Evolutionary conservation across 1,284 basidiomycete species (phyloP).

Genomic region (Flammula alnicola): DNA sequence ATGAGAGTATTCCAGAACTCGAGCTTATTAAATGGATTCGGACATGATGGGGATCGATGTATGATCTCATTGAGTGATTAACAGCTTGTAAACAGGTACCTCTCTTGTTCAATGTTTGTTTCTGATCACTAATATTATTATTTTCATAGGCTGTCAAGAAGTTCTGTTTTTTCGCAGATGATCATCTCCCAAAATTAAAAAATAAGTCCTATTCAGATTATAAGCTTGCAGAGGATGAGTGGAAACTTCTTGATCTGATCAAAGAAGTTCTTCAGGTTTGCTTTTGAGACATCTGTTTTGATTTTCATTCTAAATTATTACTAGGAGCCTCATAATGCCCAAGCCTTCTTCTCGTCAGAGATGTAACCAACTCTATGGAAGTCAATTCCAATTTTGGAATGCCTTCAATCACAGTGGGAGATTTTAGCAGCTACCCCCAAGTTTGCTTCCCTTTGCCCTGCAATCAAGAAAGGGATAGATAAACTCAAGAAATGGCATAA

Average conservation of each 20-base stretch:
- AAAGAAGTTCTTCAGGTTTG: slow-evolving; percentile 27
- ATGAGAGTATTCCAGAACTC: slow-evolving; percentile 16
- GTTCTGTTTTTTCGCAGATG: slow-evolving; percentile 29
- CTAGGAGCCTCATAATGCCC: slow-evolving; percentile 21
- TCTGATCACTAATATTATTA: slow-evolving; percentile 2
- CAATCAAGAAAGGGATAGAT: slow-evolving; percentile 28
- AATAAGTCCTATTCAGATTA: slow-evolving; percentile 29
- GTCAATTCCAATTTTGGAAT: slow-evolving; percentile 33
- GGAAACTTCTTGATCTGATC: slow-evolving; percentile 25
- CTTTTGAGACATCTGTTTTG: slow-evolving; percentile 5
- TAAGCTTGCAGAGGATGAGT: slow-evolving; percentile 19
- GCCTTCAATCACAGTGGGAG: slow-evolving; percentile 27
- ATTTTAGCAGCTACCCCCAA: slow-evolving; percentile 22
- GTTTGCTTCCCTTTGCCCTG: slow-evolving; percentile 22
- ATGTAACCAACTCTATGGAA: slow-evolving; percentile 29
- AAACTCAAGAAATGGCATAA: slow-evolving; percentile 36
- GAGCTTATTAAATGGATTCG: slow-evolving; percentile 28
- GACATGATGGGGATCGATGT: slow-evolving; percentile 30
- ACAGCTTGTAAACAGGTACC: slow-evolving; percentile 21
- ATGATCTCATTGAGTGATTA: slow-evolving; percentile 24
- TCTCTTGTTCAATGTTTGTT: slow-evolving; percentile 4
- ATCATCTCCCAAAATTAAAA: slow-evolving; percentile 29
- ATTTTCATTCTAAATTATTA: not conserved
- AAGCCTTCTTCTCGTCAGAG: slow-evolving; percentile 30
- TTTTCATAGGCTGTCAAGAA: slow-evolving; percentile 27